phyloP scores from a whole-genome alignment of 768 basidiomycete genomes.

The Boletus tomentosulus region DNA sequence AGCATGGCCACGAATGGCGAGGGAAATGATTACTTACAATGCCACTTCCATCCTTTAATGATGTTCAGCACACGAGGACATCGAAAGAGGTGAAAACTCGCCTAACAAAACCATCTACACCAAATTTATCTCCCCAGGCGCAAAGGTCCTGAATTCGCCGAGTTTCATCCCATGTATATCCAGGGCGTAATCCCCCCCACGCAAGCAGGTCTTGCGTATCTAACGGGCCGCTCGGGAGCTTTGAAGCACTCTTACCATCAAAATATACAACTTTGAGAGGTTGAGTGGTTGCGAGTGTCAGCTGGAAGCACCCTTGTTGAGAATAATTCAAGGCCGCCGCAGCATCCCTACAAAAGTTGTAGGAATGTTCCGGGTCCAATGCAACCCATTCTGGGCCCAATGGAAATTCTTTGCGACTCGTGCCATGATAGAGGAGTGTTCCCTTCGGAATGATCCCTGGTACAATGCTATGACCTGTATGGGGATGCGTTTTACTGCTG shows the following conservation, averaged over 20 bases:
- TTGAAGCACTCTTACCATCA: conserved; percentile 32
- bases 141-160: conserved; percentile 29
- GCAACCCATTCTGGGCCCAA: conserved; percentile 28
- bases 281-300: conserved; percentile 13
- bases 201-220: conserved; percentile 35
- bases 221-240: conserved; percentile 27
- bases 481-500: neutral
- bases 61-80: neutral
- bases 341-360: conserved; percentile 32
- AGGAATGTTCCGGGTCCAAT: conserved; percentile 32
- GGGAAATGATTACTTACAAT: conserved; percentile 33
- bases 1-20: neutral
- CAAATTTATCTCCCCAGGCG: conserved; percentile 28
- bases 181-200: conserved; percentile 25
- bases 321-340: neutral
- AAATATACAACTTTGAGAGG: conserved; percentile 32
- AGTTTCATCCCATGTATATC: conserved; percentile 16
- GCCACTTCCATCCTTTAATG: conserved; percentile 43
- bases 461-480: conserved; percentile 28
- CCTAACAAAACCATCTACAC: conserved; percentile 35
- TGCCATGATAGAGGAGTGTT: conserved; percentile 32
- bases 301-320: conserved; percentile 18
- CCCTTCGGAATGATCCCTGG: conserved; percentile 29
- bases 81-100: neutral
- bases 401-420: conserved; percentile 17